Percentiles rank a stretch among this genome's conserved stretches.
These are phyloP conservation scores for Mrakia blollopis DNA, from an alignment of 768 basidiomycete species.

Conservation along the genomic window DNA sequence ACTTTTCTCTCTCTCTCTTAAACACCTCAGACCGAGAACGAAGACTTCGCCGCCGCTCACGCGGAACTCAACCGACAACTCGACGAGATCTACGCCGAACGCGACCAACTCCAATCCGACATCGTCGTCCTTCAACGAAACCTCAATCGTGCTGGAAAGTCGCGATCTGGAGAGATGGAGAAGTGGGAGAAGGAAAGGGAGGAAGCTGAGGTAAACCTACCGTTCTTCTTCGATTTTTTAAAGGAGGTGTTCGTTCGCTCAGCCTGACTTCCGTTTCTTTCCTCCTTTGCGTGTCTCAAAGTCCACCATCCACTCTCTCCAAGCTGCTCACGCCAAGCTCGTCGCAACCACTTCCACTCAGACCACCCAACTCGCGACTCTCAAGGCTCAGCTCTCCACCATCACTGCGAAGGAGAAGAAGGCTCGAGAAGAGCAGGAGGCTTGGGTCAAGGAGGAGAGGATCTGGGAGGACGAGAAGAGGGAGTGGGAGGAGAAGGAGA, in stretches of 20 bases:
- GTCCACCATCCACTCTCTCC: conserved; percentile 9
- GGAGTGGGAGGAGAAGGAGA: background rate
- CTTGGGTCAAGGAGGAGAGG: background rate
- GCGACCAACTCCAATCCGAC: conserved; percentile 16
- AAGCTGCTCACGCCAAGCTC: background rate
- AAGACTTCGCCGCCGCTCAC: conserved; percentile 2
- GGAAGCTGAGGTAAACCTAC: conserved; percentile 2
- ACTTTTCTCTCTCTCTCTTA: background rate
- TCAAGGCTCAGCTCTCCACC: conserved; percentile 8
- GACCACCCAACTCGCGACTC: background rate
- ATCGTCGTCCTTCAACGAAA: conserved; percentile 5
- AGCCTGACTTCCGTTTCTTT: background rate
- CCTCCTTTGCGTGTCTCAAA: background rate
- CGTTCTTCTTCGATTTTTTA: no score
- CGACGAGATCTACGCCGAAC: conserved; percentile 12
- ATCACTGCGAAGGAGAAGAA: conserved; percentile 7
- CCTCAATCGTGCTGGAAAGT: conserved; percentile 7
- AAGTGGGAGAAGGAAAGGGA: conserved; percentile 18
- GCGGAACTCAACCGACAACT: conserved; percentile 4
- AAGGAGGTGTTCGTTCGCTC: no score
- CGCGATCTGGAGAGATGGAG: conserved; percentile 1
- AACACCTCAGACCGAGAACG: conserved; percentile 9
- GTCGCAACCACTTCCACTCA: background rate
- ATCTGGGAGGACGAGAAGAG: background rate
- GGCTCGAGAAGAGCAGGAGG: conserved; percentile 6